A percentile compares a stretch with the other conserved stretches of the same genome.
Evolutionary conservation across 2,329 filamentous ascomycete genomes (phyloP).

Genomic region (Gyromitra esculenta): DNA sequence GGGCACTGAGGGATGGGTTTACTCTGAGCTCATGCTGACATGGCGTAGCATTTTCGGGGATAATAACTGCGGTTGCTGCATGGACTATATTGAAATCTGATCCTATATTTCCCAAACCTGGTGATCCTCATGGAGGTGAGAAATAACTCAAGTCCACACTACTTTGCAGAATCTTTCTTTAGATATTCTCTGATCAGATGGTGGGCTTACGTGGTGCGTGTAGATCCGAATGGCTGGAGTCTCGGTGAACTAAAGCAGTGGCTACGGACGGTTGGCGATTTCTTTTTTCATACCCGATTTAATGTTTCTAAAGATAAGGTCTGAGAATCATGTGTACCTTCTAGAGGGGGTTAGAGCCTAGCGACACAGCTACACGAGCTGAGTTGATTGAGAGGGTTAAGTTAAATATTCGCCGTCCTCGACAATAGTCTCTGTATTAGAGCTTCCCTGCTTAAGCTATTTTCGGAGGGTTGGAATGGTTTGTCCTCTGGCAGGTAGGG

Average conservation of each 20-base stretch:
- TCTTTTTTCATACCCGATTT: slow-evolving; percentile 25
- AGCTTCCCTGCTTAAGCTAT: background rate
- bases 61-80: slow-evolving; percentile 80
- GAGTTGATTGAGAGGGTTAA: slow-evolving; percentile 75
- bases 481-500: background rate
- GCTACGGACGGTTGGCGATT: slow-evolving; percentile 76
- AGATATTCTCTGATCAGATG: background rate
- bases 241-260: slow-evolving; percentile 80
- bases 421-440: background rate
- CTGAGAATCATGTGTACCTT: slow-evolving; percentile 26
- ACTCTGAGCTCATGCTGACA: background rate
- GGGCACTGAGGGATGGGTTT: slow-evolving; percentile 28
- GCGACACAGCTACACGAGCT: slow-evolving; percentile 68
- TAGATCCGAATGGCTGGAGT: slow-evolving; percentile 78
- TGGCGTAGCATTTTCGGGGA: slow-evolving; percentile 71
- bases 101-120: slow-evolving; percentile 38
- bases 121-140: slow-evolving; percentile 49
- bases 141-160: background rate
- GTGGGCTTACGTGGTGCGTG: slow-evolving; percentile 2
- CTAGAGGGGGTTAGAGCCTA: slow-evolving; percentile 73
- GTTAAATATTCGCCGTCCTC: slow-evolving; percentile 68
- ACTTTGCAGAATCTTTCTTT: background rate
- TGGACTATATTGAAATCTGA: slow-evolving; percentile 88
- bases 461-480: background rate
- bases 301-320: slow-evolving; percentile 9